These are phyloP conservation scores for Thymus quinquecostatus DNA, from an alignment of 257 asterid species.

Conservation along the genomic window DNA sequence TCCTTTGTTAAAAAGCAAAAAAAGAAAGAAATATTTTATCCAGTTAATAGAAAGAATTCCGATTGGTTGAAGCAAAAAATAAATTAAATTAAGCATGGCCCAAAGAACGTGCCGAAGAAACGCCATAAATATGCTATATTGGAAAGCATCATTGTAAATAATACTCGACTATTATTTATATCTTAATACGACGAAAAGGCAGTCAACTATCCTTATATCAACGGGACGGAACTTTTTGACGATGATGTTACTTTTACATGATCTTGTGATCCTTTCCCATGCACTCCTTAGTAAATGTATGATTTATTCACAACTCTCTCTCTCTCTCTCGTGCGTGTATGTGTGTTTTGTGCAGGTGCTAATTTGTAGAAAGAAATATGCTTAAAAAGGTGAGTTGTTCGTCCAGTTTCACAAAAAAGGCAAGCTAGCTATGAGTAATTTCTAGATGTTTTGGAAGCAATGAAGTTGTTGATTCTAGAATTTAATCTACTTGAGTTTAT, in stretches of 20 bases:
- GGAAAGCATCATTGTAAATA: background rate
- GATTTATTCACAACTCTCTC: constrained; percentile 2
- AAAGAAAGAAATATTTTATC: too few species aligned
- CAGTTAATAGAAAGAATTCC: background rate
- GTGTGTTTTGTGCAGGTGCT: background rate
- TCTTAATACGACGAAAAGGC: background rate
- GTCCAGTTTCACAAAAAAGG: constrained; percentile 18
- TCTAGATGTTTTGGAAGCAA: background rate
- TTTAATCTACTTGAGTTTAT: background rate
- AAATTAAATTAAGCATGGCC: background rate
- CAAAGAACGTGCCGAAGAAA: background rate
- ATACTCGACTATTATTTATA: background rate
- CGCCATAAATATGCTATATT: constrained; percentile 8
- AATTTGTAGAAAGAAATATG: constrained; percentile 5
- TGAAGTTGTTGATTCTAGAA: background rate
- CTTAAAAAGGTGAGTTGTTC: background rate
- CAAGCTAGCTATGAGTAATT: background rate
- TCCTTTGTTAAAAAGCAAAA: too few species aligned
- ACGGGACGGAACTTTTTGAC: background rate
- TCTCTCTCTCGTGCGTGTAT: too few species aligned
- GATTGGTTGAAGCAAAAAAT: background rate
- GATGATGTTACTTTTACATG: background rate
- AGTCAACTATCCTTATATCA: too few species aligned
- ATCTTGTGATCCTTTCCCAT: background rate
- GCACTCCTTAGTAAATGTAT: background rate